phyloP scores from a whole-genome alignment of 2,329 filamentous ascomycete species.

The Cladophialophora exuberans region DNA sequence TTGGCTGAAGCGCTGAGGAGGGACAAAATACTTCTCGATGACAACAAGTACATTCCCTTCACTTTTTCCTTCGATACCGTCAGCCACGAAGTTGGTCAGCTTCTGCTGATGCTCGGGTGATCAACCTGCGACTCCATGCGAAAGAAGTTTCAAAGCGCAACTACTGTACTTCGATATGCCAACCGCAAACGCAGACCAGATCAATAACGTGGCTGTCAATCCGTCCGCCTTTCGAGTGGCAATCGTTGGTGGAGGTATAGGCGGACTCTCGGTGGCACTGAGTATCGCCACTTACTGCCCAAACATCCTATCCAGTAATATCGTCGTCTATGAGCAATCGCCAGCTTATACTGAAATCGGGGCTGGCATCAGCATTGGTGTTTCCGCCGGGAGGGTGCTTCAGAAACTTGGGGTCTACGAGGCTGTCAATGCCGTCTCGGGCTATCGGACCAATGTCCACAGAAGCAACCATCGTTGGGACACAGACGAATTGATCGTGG shows the following conservation, averaged over 20 bases:
- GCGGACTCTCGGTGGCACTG: slow-evolving; percentile 5
- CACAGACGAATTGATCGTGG: slow-evolving; percentile 13
- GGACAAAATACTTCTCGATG: too few relatives aligned
- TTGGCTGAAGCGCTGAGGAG: too few relatives aligned
- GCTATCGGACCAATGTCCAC: slow-evolving; percentile 7
- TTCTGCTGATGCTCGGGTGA: too few relatives aligned
- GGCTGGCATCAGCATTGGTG: slow-evolving; percentile 5
- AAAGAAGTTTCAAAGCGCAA: too few relatives aligned
- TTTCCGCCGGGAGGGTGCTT: slow-evolving; percentile 7
- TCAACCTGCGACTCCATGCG: too few relatives aligned
- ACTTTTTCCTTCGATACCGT: too few relatives aligned
- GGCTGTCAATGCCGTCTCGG: slow-evolving; percentile 5
- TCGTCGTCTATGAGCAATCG: slow-evolving; percentile 12
- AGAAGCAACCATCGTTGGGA: slow-evolving; percentile 13
- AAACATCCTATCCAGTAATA: neutral
- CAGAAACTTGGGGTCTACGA: slow-evolving; percentile 8
- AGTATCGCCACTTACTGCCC: slow-evolving; percentile 9
- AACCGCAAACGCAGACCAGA: neutral
- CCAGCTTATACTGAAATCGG: slow-evolving; percentile 8
- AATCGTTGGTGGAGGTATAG: slow-evolving; percentile 9
- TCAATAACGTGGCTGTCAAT: neutral
- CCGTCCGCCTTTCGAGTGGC: slow-evolving; percentile 2
- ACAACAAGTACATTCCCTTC: too few relatives aligned
- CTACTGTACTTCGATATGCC: neutral
- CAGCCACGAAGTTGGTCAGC: too few relatives aligned